Evolutionary conservation across 1,284 basidiomycete species (phyloP).

Genomic region (Trametes polyzona): DNA sequence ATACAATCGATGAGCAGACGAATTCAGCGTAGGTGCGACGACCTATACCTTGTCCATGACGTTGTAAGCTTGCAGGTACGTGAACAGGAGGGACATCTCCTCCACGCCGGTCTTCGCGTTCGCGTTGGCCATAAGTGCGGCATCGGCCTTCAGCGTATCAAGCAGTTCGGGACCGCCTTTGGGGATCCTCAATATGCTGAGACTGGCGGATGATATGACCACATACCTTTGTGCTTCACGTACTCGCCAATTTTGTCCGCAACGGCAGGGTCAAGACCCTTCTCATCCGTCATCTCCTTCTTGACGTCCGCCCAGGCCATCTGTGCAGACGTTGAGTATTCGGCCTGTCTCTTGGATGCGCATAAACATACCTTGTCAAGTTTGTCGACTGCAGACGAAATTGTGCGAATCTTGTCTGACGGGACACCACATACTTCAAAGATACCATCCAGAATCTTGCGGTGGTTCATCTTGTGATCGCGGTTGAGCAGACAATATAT

Average conservation of each 20-base stretch:
- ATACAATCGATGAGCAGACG: neutral
- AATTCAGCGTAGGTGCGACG: too few species aligned
- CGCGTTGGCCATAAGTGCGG: conserved; percentile 68
- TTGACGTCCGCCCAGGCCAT: conserved; percentile 91
- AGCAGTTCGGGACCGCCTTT: conserved; percentile 82
- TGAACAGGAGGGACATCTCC: conserved; percentile 93
- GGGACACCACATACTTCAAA: conserved; percentile 98
- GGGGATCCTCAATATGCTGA: neutral
- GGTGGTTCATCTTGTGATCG: conserved; percentile 80
- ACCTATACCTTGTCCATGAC: conserved; percentile 73
- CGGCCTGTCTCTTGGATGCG: neutral
- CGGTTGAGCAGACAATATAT: neutral
- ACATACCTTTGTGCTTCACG: conserved; percentile 88
- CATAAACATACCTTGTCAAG: conserved; percentile 82
- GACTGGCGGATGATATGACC: neutral
- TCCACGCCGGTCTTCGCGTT: conserved; percentile 83
- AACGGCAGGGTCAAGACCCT: conserved; percentile 82
- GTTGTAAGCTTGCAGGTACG: conserved; percentile 82
- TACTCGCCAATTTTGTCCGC: conserved; percentile 98
- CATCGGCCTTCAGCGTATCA: conserved; percentile 72
- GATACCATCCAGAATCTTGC: conserved; percentile 97
- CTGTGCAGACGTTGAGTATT: conserved; percentile 40
- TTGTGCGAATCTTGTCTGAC: conserved; percentile 88
- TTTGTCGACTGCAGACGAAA: conserved; percentile 98
- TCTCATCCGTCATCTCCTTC: conserved; percentile 96